These are phyloP conservation scores for Pichia sporocuriosa DNA, from an alignment of 805 yeast species.

Conservation along the genomic window DNA sequence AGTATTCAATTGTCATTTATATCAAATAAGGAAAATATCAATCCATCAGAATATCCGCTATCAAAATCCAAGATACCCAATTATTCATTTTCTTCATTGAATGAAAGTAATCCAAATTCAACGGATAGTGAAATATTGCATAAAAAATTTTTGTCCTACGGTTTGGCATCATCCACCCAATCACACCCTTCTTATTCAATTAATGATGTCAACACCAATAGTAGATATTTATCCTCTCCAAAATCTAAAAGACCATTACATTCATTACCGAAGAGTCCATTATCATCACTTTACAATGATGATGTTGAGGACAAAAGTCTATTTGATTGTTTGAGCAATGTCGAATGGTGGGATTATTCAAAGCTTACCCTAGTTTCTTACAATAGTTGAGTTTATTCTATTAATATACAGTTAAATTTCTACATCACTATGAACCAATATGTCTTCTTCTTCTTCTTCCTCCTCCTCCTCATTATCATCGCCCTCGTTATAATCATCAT, in stretches of 20 bases:
- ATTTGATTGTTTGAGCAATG: slow-evolving; percentile 11
- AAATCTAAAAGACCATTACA: not conserved
- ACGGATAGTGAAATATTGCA: too few species aligned
- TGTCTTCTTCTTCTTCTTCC: slow-evolving; percentile 1
- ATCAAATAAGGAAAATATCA: slow-evolving; percentile 6
- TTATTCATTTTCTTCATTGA: not conserved
- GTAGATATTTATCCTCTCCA: not conserved
- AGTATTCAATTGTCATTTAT: slow-evolving; percentile 2
- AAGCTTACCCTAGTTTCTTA: slow-evolving; percentile 6
- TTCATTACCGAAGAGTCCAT: not conserved
- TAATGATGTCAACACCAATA: not conserved
- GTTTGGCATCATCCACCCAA: not conserved
- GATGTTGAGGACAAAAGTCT: slow-evolving; percentile 9
- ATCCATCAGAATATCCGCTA: slow-evolving; percentile 1
- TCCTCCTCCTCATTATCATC: slow-evolving; percentile 6
- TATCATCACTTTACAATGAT: not conserved
- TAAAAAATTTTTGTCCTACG: slow-evolving; percentile 1
- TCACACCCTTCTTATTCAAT: too few species aligned
- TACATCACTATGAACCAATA: slow-evolving; percentile 1
- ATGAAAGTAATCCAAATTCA: too few species aligned
- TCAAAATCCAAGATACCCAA: slow-evolving; percentile 5
- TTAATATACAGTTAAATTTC: not conserved
- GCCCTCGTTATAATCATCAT: slow-evolving; percentile 3
- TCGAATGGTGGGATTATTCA: slow-evolving; percentile 10
- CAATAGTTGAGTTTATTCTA: not conserved